Conservation (phyloP, 2,329 filamentous ascomycete species). For the Mycosphaerelloides madeirae region DNA sequence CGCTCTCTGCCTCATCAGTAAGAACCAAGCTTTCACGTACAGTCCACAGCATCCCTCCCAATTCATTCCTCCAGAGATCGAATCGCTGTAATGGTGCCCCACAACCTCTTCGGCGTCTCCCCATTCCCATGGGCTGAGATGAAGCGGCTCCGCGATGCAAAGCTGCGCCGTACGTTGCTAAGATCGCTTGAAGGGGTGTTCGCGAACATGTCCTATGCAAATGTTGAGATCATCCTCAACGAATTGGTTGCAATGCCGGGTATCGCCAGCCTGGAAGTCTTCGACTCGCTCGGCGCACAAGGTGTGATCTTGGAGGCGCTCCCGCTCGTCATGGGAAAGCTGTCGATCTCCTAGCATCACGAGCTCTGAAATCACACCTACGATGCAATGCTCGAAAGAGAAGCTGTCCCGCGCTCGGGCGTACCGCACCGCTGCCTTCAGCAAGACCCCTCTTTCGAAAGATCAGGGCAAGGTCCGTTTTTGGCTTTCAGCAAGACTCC, state of each 20-base stretch:
- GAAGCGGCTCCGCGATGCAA: not conserved
- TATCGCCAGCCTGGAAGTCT: not conserved
- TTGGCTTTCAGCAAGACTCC: not conserved
- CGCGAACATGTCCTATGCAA: not conserved
- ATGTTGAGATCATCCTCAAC: not conserved
- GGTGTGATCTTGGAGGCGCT: not conserved
- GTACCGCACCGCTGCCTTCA: not conserved
- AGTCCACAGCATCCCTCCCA: too few species aligned
- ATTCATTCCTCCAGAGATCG: too few species aligned
- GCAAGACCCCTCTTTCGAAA: not conserved
- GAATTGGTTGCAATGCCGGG: not conserved
- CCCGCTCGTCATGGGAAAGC: not conserved
- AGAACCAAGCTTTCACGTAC: too few species aligned
- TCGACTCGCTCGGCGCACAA: not conserved
- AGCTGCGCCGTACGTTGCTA: not conserved
- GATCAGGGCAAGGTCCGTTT: too few species aligned
- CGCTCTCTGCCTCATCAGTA: too few species aligned
- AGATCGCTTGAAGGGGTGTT: not conserved
- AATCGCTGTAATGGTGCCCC: too few species aligned
- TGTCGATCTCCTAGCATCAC: not conserved
- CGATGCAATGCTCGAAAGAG: not conserved
- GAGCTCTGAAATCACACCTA: not conserved
- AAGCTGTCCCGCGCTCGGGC: constrained; percentile 1
- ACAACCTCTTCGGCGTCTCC: too few species aligned
- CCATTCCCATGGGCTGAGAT: constrained; percentile 1